Evolutionary conservation across 1,284 basidiomycete species (phyloP), one percentile per base, ranked within the genome.

Genomic region (Mycena sp.): DNA sequence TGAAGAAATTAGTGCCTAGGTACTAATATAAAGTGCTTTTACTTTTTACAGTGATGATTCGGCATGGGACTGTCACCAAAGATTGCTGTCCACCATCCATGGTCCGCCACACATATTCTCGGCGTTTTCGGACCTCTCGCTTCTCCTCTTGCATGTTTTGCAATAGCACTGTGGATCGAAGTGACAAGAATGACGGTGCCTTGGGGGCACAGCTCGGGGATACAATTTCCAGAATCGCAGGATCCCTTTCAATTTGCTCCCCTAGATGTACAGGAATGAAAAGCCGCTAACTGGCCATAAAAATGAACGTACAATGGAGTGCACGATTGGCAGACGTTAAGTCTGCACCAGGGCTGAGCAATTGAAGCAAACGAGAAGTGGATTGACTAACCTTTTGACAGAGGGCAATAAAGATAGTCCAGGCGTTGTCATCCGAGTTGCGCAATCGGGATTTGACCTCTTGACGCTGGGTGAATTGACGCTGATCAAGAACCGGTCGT

Each of bases 351-450:
- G 12, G 16, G 4, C 17, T 41, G 9, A 41, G 37, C 37, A 51
- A 17, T 3, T 6, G n/a, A n/a, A 28, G n/a, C 6, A 4, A 11
- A 41, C 1, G n/a, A 26, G n/a, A n/a, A n/a, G n/a, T n/a, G n/a
- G n/a, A n/a, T n/a, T n/a, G n/a, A n/a, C n/a, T 43, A n/a, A 58
- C 56, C 28, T 50, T 49, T 26, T 58, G 46, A 26, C 56, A 58
- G 0, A 58, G 29, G 1, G 28, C 28, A 35, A 49, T 50, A 38
- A 58, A 58, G 19, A 58, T 9, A 26, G 11, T 10, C 56, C 56
- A 58, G 4, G 38, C 9, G 1, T 21, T 41, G 17, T 49, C 29
- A 23, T 58, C 55, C 2, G n/a, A n/a, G n/a, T 23, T 26, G 11
- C n/a, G 17, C 14, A 19, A 25, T 11, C 38, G 32, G n/a, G 21